phyloP scores from a whole-genome alignment of 306 rosid genomes.

The Canavalia gladiata region DNA sequence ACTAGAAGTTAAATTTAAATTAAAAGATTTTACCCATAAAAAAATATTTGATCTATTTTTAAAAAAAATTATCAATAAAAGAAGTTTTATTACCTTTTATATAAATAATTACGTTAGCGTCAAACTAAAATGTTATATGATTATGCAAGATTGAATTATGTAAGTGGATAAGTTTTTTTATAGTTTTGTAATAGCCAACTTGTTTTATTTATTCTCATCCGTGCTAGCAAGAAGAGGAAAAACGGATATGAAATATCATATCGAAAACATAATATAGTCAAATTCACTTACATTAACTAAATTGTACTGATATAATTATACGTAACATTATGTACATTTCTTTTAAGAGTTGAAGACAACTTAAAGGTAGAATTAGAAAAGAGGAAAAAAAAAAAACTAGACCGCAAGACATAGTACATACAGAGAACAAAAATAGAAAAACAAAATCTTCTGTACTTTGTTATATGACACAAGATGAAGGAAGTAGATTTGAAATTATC shows the following conservation, averaged over 20 bases:
- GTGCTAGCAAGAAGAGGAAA: not conserved
- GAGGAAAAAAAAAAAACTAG: not conserved
- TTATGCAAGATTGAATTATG: not conserved
- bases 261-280: not conserved
- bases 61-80: too few species aligned
- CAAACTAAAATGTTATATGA: not conserved
- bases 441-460: not conserved
- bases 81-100: too few species aligned
- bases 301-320: not conserved
- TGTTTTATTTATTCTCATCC: not conserved
- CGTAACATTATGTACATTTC: conserved; percentile 43
- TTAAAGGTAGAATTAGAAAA: not conserved
- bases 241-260: not conserved
- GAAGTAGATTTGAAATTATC: not conserved
- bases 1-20: too few species aligned
- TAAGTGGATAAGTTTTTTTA: not conserved
- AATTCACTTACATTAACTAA: not conserved
- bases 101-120: not conserved
- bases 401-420: conserved; percentile 1
- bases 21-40: too few species aligned
- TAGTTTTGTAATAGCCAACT: too few species aligned
- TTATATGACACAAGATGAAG: not conserved
- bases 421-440: not conserved
- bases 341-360: not conserved
- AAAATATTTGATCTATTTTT: too few species aligned